Conservation (phyloP, 192 early-diverging fungal genomes). For the Rhizophagus sp. region DNA sequence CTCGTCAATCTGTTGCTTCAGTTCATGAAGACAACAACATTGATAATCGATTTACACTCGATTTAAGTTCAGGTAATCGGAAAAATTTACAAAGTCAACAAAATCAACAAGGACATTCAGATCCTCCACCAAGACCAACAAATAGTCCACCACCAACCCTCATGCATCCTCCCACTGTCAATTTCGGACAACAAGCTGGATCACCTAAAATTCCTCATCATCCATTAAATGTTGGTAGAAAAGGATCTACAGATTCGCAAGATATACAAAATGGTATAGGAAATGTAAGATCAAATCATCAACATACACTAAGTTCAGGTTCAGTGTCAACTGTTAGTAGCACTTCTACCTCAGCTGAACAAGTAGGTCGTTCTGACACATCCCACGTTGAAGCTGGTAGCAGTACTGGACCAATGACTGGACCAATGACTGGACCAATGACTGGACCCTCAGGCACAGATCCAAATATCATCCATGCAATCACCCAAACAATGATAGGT, state of each 20-base stretch:
- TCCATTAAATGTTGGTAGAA: not conserved
- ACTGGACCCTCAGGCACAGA: constrained; percentile 37
- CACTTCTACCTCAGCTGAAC: constrained; percentile 16
- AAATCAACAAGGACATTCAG: not conserved
- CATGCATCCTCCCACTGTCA: not conserved
- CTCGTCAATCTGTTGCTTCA: not conserved
- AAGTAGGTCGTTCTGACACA: not conserved
- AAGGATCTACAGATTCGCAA: not conserved
- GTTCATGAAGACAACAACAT: constrained; percentile 15
- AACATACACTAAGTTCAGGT: constrained; percentile 24
- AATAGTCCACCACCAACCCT: constrained; percentile 9
- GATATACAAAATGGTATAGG: not conserved
- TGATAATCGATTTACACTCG: constrained; percentile 28
- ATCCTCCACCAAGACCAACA: constrained; percentile 11
- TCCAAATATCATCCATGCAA: constrained; percentile 65
- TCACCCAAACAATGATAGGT: constrained; percentile 82
- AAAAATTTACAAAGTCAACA: not conserved
- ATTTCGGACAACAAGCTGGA: not conserved
- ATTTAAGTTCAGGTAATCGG: not conserved
- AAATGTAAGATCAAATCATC: not conserved
- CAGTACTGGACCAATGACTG: not conserved
- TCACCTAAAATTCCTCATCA: constrained; percentile 1
- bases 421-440: not conserved
- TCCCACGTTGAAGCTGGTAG: constrained; percentile 36
- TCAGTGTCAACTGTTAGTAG: constrained; percentile 24